Conservation (phyloP, 176 grass and related monocot genomes). For the Aegilops umbellulata region DNA sequence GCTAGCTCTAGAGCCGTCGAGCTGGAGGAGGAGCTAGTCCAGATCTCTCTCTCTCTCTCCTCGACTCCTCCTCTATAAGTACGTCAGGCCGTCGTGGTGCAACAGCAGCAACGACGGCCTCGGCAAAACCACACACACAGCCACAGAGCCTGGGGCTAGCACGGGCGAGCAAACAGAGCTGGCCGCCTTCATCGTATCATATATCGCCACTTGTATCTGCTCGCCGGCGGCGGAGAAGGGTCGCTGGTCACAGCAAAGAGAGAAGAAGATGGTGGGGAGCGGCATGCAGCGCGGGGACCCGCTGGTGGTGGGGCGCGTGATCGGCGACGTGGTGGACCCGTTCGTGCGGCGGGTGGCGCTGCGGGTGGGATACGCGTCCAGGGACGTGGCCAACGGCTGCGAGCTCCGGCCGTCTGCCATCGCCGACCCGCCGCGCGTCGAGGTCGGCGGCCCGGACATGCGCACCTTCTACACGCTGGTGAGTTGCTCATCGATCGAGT, state of each 20-base stretch:
- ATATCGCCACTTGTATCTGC: no score
- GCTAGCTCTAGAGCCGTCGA: not conserved
- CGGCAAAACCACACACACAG: not conserved
- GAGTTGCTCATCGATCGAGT: no score
- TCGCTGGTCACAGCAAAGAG: no score
- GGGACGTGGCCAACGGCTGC: conserved; percentile 60
- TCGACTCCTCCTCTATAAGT: not conserved
- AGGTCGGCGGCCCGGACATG: conserved; percentile 50
- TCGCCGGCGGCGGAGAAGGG: not conserved
- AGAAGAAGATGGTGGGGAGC: not conserved
- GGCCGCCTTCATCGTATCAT: not conserved
- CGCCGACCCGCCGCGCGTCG: conserved; percentile 52
- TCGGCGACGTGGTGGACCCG: conserved; percentile 72
- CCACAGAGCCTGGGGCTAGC: no score
- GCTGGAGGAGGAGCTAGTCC: not conserved
- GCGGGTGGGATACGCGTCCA: conserved; percentile 48
- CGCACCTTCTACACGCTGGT: conserved; percentile 72
- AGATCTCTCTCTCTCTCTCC: not conserved
- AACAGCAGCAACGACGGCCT: not conserved
- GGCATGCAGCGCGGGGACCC: conserved; percentile 36
- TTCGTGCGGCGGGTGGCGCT: conserved; percentile 52
- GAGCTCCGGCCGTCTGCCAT: conserved; percentile 54
- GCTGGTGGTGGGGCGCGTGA: conserved; percentile 63
- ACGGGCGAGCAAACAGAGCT: no score
- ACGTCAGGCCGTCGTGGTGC: not conserved